Percentiles rank a stretch among this genome's conserved stretches.
These are phyloP conservation scores for Globisporangium orthogonon DNA, from an alignment of 352 stramenopile species.

Conservation along the genomic window DNA sequence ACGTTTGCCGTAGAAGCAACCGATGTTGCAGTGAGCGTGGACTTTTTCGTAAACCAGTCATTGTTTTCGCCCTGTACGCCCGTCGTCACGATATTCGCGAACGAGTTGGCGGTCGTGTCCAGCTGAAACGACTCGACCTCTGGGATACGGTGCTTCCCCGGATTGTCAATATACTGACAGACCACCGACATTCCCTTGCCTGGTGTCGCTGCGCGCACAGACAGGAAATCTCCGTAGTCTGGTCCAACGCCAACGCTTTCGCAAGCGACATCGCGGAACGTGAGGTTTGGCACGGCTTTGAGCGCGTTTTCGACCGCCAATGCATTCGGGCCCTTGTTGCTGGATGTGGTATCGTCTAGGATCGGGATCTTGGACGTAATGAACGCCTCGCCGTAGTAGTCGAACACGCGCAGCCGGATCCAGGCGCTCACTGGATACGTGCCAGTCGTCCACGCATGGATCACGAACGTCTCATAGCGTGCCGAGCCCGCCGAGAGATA, in stretches of 20 bases:
- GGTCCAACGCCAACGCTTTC: slow-evolving; percentile 11
- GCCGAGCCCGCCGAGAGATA: slow-evolving; percentile 33
- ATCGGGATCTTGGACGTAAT: slow-evolving; percentile 49
- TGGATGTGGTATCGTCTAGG: too few species aligned
- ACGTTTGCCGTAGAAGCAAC: not conserved
- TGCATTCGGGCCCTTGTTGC: too few species aligned
- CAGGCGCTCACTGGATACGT: slow-evolving; percentile 11
- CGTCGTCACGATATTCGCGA: slow-evolving; percentile 26
- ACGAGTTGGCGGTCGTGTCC: slow-evolving; percentile 7
- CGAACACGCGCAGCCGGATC: slow-evolving; percentile 53
- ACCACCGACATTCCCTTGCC: slow-evolving; percentile 35
- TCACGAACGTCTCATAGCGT: slow-evolving; percentile 42
- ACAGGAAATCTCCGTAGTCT: slow-evolving; percentile 18
- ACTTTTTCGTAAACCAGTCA: slow-evolving; percentile 53
- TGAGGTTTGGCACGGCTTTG: slow-evolving; percentile 38
- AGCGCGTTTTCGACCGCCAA: slow-evolving; percentile 24
- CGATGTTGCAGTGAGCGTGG: slow-evolving; percentile 1
- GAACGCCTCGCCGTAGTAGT: slow-evolving; percentile 62
- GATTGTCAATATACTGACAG: slow-evolving; percentile 53
- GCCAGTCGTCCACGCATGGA: slow-evolving; percentile 19
- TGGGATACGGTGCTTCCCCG: slow-evolving; percentile 39
- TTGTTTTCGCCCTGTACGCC: slow-evolving; percentile 29
- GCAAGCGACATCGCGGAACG: slow-evolving; percentile 37
- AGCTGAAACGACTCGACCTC: slow-evolving; percentile 27
- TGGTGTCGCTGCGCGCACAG: not conserved